Evolutionary conservation across 345 rosid genomes (phyloP).

Genomic region (Moringa oleifera): DNA sequence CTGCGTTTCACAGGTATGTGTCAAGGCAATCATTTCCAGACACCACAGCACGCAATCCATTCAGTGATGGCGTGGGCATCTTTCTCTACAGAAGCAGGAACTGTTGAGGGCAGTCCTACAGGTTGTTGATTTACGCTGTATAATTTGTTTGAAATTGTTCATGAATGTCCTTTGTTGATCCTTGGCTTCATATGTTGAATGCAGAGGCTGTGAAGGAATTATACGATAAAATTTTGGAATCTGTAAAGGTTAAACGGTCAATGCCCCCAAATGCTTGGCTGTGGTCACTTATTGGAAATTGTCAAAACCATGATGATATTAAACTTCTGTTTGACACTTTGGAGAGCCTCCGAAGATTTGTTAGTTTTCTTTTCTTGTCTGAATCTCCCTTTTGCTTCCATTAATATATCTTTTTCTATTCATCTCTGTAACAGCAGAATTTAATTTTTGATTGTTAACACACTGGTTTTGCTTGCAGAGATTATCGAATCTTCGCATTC

Average conservation of each 20-base stretch:
- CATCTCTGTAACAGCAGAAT: neutral
- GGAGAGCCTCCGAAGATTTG: slow-evolving; percentile 71
- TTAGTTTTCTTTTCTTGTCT: slow-evolving; percentile 28
- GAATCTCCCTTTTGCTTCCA: neutral
- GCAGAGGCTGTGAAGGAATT: slow-evolving; percentile 76
- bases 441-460: neutral
- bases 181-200: slow-evolving; percentile 13
- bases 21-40: slow-evolving; percentile 20
- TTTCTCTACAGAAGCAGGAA: slow-evolving; percentile 32
- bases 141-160: neutral
- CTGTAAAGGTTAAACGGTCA: slow-evolving; percentile 52
- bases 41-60: slow-evolving; percentile 6
- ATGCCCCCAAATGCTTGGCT: slow-evolving; percentile 84
- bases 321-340: slow-evolving; percentile 59
- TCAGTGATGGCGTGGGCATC: slow-evolving; percentile 20
- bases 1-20: slow-evolving; percentile 11
- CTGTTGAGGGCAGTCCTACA: slow-evolving; percentile 29
- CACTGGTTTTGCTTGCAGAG: slow-evolving; percentile 46
- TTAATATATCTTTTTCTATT: neutral
- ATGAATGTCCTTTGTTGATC: neutral
- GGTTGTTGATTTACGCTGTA: slow-evolving; percentile 28
- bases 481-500: slow-evolving; percentile 75
- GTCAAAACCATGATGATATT: slow-evolving; percentile 61
- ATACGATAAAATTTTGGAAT: slow-evolving; percentile 51
- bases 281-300: slow-evolving; percentile 70